These are phyloP conservation scores for Phytomonas serpens DNA, from an alignment of 208 protist genomes.

Conservation along the genomic window DNA sequence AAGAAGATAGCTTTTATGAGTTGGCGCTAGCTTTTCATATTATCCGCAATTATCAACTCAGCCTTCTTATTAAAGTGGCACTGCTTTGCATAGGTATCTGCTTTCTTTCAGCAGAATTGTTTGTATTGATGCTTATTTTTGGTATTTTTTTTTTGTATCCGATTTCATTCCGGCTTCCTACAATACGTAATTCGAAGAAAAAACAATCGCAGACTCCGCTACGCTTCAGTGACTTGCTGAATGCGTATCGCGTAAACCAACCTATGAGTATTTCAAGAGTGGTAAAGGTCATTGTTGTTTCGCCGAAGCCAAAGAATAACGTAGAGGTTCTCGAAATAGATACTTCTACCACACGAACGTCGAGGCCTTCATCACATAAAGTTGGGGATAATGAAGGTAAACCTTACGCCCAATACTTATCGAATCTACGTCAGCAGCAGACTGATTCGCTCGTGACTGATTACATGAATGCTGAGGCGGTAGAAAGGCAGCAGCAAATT, in stretches of 20 bases:
- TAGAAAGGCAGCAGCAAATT: constrained; percentile 6
- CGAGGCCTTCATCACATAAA: not conserved
- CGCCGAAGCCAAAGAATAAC: not conserved
- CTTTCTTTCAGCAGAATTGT: constrained; percentile 41
- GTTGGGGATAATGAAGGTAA: not conserved
- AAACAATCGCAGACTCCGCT: constrained; percentile 8
- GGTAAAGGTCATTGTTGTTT: constrained; percentile 17
- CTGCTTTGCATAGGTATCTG: constrained; percentile 17
- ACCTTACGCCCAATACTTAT: not conserved
- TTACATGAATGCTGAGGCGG: not conserved
- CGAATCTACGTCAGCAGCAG: not conserved
- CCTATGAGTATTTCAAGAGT: constrained; percentile 18
- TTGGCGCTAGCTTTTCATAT: constrained; percentile 51
- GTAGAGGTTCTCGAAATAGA: not conserved
- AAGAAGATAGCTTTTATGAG: constrained; percentile 77
- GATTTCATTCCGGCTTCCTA: constrained; percentile 29
- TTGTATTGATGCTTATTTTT: constrained; percentile 26
- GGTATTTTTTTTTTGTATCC: constrained; percentile 45
- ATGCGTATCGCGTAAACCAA: constrained; percentile 13
- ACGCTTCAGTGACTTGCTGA: not conserved
- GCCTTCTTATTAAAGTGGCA: constrained; percentile 18
- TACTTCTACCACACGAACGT: not conserved
- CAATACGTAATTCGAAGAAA: constrained; percentile 17
- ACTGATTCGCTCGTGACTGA: not conserved
- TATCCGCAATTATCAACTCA: constrained; percentile 22